Conservation (phyloP, 352 stramenopile species). For the Globisporangium echinulatum region DNA sequence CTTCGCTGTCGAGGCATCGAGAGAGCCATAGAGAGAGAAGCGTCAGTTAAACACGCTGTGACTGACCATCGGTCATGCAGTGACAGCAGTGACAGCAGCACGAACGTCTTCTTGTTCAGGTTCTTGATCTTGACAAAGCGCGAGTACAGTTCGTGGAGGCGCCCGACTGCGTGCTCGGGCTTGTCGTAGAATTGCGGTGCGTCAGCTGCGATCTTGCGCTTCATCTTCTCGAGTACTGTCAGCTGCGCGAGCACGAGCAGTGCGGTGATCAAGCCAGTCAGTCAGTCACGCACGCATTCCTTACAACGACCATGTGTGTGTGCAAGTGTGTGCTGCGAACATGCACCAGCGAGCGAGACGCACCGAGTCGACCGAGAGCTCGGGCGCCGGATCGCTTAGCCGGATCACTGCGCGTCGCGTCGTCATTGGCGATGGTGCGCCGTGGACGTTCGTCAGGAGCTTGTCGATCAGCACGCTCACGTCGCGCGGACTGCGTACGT, state of each 20-base stretch:
- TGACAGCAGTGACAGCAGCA: not conserved
- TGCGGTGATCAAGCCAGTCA: not conserved
- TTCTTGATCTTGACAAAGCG: conserved; percentile 72
- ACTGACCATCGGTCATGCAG: not conserved
- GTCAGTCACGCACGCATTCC: too few relatives aligned
- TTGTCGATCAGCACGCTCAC: conserved; percentile 53
- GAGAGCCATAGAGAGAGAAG: not conserved
- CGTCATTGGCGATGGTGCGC: conserved; percentile 45
- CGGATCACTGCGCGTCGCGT: conserved; percentile 48
- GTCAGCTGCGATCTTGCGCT: conserved; percentile 49
- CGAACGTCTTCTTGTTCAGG: conserved; percentile 69
- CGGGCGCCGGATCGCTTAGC: conserved; percentile 37
- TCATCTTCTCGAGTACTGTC: conserved; percentile 73
- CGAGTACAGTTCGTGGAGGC: conserved; percentile 73
- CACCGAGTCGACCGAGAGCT: conserved; percentile 28
- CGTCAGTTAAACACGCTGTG: not conserved
- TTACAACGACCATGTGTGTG: not conserved
- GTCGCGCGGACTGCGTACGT: conserved; percentile 27
- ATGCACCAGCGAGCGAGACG: not conserved
- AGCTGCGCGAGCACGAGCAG: conserved; percentile 23
- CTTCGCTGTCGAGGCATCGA: conserved; percentile 33
- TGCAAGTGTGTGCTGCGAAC: not conserved
- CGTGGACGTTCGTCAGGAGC: conserved; percentile 41
- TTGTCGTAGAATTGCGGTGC: conserved; percentile 33
- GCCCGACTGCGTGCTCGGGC: conserved; percentile 34